Conservation (phyloP, 768 basidiomycete species). For the Lentinula sp. region DNA sequence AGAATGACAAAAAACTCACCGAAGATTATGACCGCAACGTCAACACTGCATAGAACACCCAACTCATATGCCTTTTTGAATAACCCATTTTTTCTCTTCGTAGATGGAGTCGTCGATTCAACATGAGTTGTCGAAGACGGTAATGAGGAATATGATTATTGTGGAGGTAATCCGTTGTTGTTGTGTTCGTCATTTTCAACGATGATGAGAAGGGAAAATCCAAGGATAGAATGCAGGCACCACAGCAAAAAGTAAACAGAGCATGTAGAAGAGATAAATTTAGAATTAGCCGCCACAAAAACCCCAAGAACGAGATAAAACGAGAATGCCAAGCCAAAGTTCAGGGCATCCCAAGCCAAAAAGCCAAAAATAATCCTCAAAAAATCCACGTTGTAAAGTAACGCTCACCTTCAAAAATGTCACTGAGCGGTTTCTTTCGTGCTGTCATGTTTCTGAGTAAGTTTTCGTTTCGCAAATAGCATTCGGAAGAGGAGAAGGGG, state of each 20-base stretch:
- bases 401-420: conserved; percentile 65
- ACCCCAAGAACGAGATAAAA: neutral
- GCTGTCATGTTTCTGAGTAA: conserved; percentile 28
- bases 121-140: neutral
- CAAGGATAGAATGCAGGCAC: neutral
- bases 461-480: neutral
- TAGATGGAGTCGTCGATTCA: neutral
- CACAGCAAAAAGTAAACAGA: neutral
- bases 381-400: neutral
- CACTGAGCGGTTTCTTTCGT: conserved; percentile 70
- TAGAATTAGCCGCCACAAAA: neutral
- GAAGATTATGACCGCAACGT: conserved; percentile 71
- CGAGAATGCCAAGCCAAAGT: conserved; percentile 9
- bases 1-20: conserved; percentile 31
- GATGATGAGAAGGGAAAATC: conserved; percentile 6
- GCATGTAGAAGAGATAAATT: neutral
- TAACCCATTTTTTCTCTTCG: conserved; percentile 66
- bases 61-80: conserved; percentile 80
- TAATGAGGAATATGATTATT: neutral
- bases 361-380: neutral
- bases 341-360: neutral
- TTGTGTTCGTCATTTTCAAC: neutral
- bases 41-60: conserved; percentile 72
- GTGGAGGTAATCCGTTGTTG: neutral
- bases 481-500: neutral